Percentiles rank a stretch among this genome's conserved stretches.
phyloP scores from a whole-genome alignment of 2,329 filamentous ascomycete species.

The Hypoxylon sp. region DNA sequence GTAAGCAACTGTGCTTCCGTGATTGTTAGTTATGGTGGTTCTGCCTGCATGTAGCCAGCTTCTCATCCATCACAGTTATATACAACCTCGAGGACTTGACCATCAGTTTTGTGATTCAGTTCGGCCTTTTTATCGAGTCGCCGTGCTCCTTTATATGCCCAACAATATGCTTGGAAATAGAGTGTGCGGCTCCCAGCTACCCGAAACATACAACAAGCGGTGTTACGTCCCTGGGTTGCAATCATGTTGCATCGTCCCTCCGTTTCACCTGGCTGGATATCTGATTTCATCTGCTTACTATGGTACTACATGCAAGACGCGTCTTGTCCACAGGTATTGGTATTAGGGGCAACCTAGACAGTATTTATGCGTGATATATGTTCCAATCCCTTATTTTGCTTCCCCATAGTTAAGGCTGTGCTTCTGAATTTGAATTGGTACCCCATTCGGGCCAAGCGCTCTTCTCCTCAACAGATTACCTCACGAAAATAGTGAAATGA shows the following conservation, averaged over 20 bases:
- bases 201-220: neutral
- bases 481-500: conserved; percentile 29
- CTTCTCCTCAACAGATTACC: conserved; percentile 34
- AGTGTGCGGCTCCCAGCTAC: conserved; percentile 28
- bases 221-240: conserved; percentile 17
- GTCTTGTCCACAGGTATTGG: conserved; percentile 6
- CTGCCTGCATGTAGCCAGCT: neutral
- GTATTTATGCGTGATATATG: neutral
- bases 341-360: too few species aligned
- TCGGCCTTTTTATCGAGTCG: neutral
- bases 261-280: conserved; percentile 16
- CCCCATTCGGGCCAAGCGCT: conserved; percentile 24
- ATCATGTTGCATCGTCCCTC: conserved; percentile 21
- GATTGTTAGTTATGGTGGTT: neutral
- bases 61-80: neutral
- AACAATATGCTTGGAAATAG: conserved; percentile 1
- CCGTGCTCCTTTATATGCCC: neutral
- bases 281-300: conserved; percentile 21
- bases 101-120: neutral
- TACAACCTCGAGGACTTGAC: neutral
- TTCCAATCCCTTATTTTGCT: conserved; percentile 1
- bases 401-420: conserved; percentile 1
- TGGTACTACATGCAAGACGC: conserved; percentile 10
- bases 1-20: neutral
- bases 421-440: neutral